These are phyloP conservation scores for Cucurbita moschata DNA, from an alignment of 306 rosid genomes.

Conservation along the genomic window DNA sequence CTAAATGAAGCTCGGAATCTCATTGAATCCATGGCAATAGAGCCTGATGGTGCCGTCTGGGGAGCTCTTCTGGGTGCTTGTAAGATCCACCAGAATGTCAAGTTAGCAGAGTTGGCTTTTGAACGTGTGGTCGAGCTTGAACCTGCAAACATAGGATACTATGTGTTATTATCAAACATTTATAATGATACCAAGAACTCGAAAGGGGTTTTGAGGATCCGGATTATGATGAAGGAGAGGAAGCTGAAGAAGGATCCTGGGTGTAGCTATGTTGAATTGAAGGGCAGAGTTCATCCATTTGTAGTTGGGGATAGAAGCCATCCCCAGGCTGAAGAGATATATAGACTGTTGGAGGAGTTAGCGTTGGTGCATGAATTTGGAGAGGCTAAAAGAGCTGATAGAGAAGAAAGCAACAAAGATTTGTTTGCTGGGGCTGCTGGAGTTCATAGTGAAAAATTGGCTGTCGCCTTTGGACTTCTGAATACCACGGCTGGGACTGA, in stretches of 20 bases:
- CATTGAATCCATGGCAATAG: constrained; percentile 44
- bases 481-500: constrained; percentile 42
- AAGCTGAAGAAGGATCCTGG: constrained; percentile 72
- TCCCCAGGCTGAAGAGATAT: constrained; percentile 32
- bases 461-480: constrained; percentile 53
- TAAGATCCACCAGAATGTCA: constrained; percentile 56
- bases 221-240: constrained; percentile 63
- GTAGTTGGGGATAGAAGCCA: constrained; percentile 59
- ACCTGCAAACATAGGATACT: constrained; percentile 64
- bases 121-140: constrained; percentile 47
- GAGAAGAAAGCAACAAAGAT: constrained; percentile 28
- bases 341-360: constrained; percentile 42
- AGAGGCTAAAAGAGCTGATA: constrained; percentile 13
- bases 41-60: constrained; percentile 85
- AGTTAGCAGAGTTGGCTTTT: constrained; percentile 69
- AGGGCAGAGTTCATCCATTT: constrained; percentile 57
- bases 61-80: constrained; percentile 92
- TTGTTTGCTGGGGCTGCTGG: constrained; percentile 21
- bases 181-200: constrained; percentile 42
- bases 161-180: constrained; percentile 66
- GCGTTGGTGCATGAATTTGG: constrained; percentile 26
- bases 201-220: constrained; percentile 52
- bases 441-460: constrained; percentile 72
- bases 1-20: constrained; percentile 50
- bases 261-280: constrained; percentile 54